phyloP scores from a whole-genome alignment of 257 asterid genomes.

The Solanum peruvianum region DNA sequence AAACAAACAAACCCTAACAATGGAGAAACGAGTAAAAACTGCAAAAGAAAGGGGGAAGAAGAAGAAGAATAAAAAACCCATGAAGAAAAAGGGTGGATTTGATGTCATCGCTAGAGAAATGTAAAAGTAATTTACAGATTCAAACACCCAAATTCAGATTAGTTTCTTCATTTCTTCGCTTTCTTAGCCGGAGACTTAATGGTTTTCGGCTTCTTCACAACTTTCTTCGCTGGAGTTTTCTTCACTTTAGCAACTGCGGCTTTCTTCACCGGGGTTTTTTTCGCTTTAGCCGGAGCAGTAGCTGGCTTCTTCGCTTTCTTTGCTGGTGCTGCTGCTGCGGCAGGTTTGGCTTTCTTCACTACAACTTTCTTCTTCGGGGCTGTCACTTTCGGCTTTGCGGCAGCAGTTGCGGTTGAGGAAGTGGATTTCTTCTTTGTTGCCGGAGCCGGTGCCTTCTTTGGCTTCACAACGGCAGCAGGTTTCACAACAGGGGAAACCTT shows the following conservation, averaged over 20 bases:
- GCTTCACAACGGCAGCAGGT: not conserved
- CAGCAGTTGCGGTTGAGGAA: not conserved
- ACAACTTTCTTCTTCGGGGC: not conserved
- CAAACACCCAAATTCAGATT: not conserved
- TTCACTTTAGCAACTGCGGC: not conserved
- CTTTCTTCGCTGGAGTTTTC: not conserved
- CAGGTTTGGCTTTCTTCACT: not conserved
- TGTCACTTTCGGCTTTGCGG: constrained; percentile 19
- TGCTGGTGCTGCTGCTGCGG: not conserved
- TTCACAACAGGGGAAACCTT: constrained; percentile 17
- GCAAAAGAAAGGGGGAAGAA: not conserved
- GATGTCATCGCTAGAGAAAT: not conserved
- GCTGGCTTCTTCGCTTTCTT: constrained; percentile 9
- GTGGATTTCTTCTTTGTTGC: not conserved
- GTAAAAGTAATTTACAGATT: not conserved
- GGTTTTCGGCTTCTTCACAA: not conserved
- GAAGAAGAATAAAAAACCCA: not conserved
- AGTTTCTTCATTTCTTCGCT: not conserved
- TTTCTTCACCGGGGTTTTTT: constrained; percentile 6
- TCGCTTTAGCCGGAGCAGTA: not conserved
- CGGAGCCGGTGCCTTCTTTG: constrained; percentile 11
- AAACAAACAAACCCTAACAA: not conserved
- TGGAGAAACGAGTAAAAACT: not conserved
- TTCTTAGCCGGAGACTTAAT: not conserved
- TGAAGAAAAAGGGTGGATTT: not conserved